These are phyloP conservation scores for Byssochlamys sp. DNA, from an alignment of 2,329 filamentous ascomycete genomes.

Conservation along the genomic window DNA sequence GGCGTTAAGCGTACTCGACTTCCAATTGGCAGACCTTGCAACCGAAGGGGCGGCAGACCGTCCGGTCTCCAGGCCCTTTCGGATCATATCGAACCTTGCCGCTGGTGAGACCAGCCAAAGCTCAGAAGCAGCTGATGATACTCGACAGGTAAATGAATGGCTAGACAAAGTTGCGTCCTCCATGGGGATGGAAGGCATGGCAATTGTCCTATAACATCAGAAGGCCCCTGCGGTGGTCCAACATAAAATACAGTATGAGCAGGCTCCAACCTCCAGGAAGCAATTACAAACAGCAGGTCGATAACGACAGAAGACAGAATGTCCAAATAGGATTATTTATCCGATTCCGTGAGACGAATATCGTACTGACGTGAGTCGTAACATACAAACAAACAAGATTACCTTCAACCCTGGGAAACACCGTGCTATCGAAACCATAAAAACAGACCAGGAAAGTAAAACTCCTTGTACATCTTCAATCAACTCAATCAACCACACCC, in stretches of 20 bases:
- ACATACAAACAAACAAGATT: constrained; percentile 11
- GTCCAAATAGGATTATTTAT: neutral
- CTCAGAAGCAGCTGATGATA: neutral
- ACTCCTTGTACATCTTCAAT: constrained; percentile 1
- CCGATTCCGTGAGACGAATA: constrained; percentile 3
- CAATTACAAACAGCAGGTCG: neutral
- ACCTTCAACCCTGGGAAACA: constrained; percentile 3
- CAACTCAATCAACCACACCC: constrained; percentile 6
- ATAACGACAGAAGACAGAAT: neutral
- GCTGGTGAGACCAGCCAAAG: neutral
- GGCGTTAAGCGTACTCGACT: constrained; percentile 9
- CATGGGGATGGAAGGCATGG: constrained; percentile 14
- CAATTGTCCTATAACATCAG: constrained; percentile 4
- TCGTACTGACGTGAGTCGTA: constrained; percentile 17
- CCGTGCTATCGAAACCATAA: constrained; percentile 1
- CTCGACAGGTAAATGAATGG: constrained; percentile 9
- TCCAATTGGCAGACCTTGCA: constrained; percentile 9
- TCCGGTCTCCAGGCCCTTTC: neutral
- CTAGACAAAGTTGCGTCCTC: constrained; percentile 15
- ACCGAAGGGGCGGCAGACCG: neutral
- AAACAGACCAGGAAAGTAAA: neutral
- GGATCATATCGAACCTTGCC: neutral
- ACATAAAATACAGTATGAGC: neutral
- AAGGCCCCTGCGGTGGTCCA: neutral
- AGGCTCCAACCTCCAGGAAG: neutral